Evolutionary conservation across 345 rosid species (phyloP).

Genomic region (Anastatica hierochuntica): DNA sequence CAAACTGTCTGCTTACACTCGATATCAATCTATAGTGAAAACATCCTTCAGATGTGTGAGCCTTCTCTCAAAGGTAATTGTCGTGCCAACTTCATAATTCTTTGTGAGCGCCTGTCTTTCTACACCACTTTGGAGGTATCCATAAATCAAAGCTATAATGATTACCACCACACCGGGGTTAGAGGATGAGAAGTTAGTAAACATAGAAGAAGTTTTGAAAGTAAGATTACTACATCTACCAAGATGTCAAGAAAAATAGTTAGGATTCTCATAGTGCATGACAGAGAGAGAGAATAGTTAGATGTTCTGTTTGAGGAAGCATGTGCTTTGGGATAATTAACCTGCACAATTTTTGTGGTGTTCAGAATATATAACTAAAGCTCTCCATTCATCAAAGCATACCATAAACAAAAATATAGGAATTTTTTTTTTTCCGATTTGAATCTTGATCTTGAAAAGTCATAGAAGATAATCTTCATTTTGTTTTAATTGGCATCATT

Average conservation of each 20-base stretch:
- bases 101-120: conserved; percentile 92
- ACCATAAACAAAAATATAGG: too few relatives aligned
- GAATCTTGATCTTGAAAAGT: too few relatives aligned
- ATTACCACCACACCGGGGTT: background rate
- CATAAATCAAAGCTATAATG: background rate
- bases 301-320: too few relatives aligned
- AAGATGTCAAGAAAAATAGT: conserved; percentile 83
- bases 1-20: conserved; percentile 72
- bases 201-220: background rate
- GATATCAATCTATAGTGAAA: conserved; percentile 70
- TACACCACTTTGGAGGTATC: conserved; percentile 44
- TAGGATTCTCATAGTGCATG: conserved; percentile 89
- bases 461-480: too few relatives aligned
- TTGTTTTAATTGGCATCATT: too few relatives aligned
- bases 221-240: conserved; percentile 71
- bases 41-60: conserved; percentile 73
- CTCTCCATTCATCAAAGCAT: too few relatives aligned
- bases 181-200: background rate
- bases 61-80: conserved; percentile 75
- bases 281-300: too few relatives aligned
- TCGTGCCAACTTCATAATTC: conserved; percentile 68
- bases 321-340: too few relatives aligned
- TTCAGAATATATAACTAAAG: too few relatives aligned
- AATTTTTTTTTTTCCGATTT: too few relatives aligned
- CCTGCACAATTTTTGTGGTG: too few relatives aligned